Percentiles rank a stretch among this genome's conserved stretches.
Evolutionary conservation across 2,329 filamentous ascomycete species (phyloP).

Genomic region (Venturia pyrina): DNA sequence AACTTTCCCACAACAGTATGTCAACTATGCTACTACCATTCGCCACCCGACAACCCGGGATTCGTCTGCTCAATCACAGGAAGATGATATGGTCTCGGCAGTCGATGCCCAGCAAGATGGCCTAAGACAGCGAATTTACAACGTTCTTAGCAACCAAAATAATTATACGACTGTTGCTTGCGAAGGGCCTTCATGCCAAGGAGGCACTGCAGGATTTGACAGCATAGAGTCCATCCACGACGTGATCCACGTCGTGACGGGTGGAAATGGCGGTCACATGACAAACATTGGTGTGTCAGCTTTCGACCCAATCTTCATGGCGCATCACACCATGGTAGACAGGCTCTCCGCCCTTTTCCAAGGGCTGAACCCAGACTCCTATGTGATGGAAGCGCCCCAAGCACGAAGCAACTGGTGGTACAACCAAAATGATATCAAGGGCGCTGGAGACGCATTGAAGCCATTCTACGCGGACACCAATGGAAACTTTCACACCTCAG

Average conservation of each 20-base stretch:
- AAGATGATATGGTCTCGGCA: constrained; percentile 39
- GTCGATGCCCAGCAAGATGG: constrained; percentile 27
- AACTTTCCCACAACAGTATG: neutral
- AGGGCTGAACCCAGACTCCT: constrained; percentile 57
- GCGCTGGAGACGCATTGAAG: constrained; percentile 43
- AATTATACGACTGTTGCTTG: constrained; percentile 62
- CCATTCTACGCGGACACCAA: constrained; percentile 54
- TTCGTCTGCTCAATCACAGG: constrained; percentile 41
- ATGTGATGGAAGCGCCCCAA: constrained; percentile 46
- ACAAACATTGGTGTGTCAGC: constrained; percentile 50
- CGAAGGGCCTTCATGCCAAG: constrained; percentile 46
- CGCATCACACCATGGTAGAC: constrained; percentile 71
- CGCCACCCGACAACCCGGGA: constrained; percentile 30
- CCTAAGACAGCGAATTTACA: constrained; percentile 47
- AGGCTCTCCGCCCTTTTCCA: constrained; percentile 71
- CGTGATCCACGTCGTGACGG: constrained; percentile 43
- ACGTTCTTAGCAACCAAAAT: constrained; percentile 56
- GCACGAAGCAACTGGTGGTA: constrained; percentile 53
- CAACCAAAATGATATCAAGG: constrained; percentile 42
- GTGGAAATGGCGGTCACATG: constrained; percentile 28
- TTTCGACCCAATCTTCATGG: constrained; percentile 70
- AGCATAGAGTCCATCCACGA: constrained; percentile 44
- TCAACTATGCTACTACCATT: constrained; percentile 39
- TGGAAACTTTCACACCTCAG: constrained; percentile 59
- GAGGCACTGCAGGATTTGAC: constrained; percentile 37